These are phyloP conservation scores for Venustampulla echinocandica DNA, from an alignment of 495 filamentous ascomycete genomes.

Conservation along the genomic window DNA sequence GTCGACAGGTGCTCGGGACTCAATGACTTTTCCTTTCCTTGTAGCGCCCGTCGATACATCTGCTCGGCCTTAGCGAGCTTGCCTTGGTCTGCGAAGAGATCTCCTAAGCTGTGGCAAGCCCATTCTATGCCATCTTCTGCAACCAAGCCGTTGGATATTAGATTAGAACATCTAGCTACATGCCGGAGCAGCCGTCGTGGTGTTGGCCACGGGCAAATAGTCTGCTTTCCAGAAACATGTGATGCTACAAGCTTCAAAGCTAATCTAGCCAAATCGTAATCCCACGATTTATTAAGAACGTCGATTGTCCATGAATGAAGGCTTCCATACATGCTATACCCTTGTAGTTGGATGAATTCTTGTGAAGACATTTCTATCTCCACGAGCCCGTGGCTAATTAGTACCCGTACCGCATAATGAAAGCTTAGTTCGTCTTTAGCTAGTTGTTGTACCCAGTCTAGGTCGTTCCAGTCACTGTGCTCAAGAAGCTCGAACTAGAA, in stretches of 20 bases:
- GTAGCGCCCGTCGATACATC: slow-evolving; percentile 30
- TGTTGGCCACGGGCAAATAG: slow-evolving; percentile 22
- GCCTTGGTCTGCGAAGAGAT: slow-evolving; percentile 26
- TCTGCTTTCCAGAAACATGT: slow-evolving; percentile 19
- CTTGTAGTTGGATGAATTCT: slow-evolving; percentile 20
- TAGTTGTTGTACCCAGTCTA: slow-evolving; percentile 16
- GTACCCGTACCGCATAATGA: slow-evolving; percentile 13
- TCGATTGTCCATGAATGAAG: slow-evolving; percentile 33
- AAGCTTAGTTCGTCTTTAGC: slow-evolving; percentile 18
- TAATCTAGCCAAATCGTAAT: slow-evolving; percentile 20
- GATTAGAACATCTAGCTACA: slow-evolving; percentile 26
- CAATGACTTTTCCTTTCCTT: slow-evolving; percentile 31
- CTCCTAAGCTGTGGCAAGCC: slow-evolving; percentile 16
- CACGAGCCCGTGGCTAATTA: slow-evolving; percentile 25
- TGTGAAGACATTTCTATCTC: slow-evolving; percentile 19
- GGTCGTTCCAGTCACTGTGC: slow-evolving; percentile 7
- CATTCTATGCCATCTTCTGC: slow-evolving; percentile 7
- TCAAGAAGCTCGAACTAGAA: slow-evolving; percentile 38
- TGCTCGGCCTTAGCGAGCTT: slow-evolving; percentile 27
- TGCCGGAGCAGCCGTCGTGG: slow-evolving; percentile 34
- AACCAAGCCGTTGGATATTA: slow-evolving; percentile 8
- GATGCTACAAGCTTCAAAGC: slow-evolving; percentile 21
- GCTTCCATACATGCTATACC: slow-evolving; percentile 33
- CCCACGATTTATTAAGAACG: slow-evolving; percentile 26
- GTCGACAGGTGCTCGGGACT: slow-evolving; percentile 33